Evolutionary conservation across 495 filamentous ascomycete species (phyloP), one percentile per base, ranked within the genome.

Genomic region (Bombardia bombarda): DNA sequence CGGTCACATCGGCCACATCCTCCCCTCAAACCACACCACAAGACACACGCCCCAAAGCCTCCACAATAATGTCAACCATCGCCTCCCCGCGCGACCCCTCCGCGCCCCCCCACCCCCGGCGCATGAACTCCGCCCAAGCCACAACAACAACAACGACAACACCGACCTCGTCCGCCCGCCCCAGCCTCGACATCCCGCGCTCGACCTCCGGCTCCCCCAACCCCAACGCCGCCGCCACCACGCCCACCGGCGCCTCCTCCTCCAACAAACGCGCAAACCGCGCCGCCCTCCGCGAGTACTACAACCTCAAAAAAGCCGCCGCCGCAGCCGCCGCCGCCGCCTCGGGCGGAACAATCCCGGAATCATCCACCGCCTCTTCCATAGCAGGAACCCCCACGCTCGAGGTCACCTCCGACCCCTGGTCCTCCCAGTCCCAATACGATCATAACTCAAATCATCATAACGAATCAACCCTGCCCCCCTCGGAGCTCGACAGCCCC

Each of bases 271-370:
- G 66, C 41, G 45, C 53, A 40, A 74, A 69, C 51, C 84, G 90
- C 50, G 75, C 84, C 28, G 92, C 92, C 14, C 76, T 98, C 13
- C 83, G 92, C 45, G 87, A 95, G 52, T 97, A 95, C 70, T 98
- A 97, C 65, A 86, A 87, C 51, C 75, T 97, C 42, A 84, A 83
- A 54, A 69, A 77, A 7, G 13, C 46, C 10, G 36, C 46, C 34
- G 32, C 45, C 7, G 28, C 51, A 4, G 19, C 31, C 12, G 24
- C 48, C 2, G 22, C 43, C 18, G 31, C 52, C 10, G 14, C 40
- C 28, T 26, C 24, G 24, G 24, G 26, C 9, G 23, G 23, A 40
- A 45, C 45, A 39, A 49, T 16, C 44, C 42, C 32, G 13, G n/a
- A n/a, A n/a, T n/a, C n/a, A n/a, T n/a, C n/a, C n/a, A n/a, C n/a